A percentile compares a stretch with the other conserved stretches of the same genome.
Evolutionary conservation across 768 basidiomycete species (phyloP).

Genomic region (Lactifluus pinguis): DNA sequence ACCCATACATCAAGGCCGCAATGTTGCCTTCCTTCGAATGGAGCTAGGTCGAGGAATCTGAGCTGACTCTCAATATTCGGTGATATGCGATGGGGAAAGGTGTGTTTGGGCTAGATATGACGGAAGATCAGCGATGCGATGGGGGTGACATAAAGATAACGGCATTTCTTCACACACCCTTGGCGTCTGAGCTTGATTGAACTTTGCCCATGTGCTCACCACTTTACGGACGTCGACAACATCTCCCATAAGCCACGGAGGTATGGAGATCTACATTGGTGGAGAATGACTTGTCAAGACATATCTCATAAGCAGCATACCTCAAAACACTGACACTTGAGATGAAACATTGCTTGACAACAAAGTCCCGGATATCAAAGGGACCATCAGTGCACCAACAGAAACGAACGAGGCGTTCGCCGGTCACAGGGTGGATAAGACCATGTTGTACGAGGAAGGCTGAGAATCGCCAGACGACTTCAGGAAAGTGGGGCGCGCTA

Average conservation of each 20-base stretch:
- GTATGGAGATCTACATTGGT: constrained; percentile 47
- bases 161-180: constrained; percentile 8
- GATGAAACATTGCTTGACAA: constrained; percentile 85
- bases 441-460: constrained; percentile 63
- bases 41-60: constrained; percentile 54
- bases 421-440: constrained; percentile 52
- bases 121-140: neutral
- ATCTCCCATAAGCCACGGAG: constrained; percentile 64
- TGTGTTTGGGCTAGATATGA: neutral
- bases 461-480: constrained; percentile 54
- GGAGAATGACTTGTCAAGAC: constrained; percentile 4
- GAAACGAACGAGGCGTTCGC: constrained; percentile 50
- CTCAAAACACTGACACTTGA: constrained; percentile 46
- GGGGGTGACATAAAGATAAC: neutral
- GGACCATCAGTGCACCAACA: constrained; percentile 84
- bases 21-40: constrained; percentile 80
- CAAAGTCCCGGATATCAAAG: constrained; percentile 75
- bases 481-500: constrained; percentile 62
- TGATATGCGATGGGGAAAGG: constrained; percentile 25
- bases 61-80: constrained; percentile 74
- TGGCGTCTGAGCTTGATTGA: neutral
- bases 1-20: constrained; percentile 81
- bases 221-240: constrained; percentile 64
- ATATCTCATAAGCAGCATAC: constrained; percentile 8
- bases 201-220: constrained; percentile 39